phyloP scores from a whole-genome alignment of 2,329 filamentous ascomycete species.

The Acephala macrosclerotiorum region DNA sequence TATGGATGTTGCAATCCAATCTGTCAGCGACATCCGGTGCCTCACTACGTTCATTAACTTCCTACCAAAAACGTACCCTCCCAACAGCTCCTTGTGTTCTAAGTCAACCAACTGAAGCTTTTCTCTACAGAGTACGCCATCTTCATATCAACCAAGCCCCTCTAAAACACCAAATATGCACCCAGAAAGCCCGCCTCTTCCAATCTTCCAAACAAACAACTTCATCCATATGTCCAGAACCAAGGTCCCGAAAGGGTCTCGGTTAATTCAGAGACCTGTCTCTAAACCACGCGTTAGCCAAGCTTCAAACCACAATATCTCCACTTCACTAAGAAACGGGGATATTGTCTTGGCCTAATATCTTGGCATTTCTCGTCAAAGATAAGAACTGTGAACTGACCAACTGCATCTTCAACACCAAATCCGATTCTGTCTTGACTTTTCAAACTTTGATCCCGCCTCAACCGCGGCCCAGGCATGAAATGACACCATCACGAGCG shows the following conservation, averaged over 20 bases:
- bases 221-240: no score
- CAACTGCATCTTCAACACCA: neutral
- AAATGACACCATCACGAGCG: neutral
- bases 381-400: neutral
- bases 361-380: constrained; percentile 1
- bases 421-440: neutral
- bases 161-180: no score
- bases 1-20: no score
- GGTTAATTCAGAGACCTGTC: neutral
- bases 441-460: neutral
- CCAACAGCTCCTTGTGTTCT: no score
- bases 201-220: no score
- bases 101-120: no score
- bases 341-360: neutral
- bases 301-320: neutral
- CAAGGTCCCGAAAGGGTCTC: neutral
- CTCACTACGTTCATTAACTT: no score
- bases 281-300: neutral
- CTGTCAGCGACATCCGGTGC: no score
- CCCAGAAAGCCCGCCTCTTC: no score
- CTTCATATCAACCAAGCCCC: no score
- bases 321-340: neutral
- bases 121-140: no score
- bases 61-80: no score
- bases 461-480: neutral